Evolutionary conservation across 2,329 filamentous ascomycete genomes (phyloP).

Genomic region (Beauveria caledonica): DNA sequence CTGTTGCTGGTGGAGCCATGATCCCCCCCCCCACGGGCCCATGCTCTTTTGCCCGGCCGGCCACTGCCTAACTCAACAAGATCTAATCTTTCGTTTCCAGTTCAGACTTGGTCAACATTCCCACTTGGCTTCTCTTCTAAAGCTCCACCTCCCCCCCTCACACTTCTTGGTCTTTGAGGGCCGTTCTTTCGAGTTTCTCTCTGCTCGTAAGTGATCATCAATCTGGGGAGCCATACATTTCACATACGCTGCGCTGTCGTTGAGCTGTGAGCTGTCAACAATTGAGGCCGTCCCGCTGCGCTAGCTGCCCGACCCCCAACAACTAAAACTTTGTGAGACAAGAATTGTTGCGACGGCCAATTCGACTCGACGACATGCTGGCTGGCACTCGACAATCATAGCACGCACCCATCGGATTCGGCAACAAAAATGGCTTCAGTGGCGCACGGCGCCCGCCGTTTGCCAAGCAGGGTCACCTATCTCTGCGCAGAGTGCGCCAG

Average conservation of each 20-base stretch:
- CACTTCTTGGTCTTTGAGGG: background rate
- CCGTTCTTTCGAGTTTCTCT: background rate
- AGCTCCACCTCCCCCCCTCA: conserved; percentile 7
- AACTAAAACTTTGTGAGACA: conserved; percentile 4
- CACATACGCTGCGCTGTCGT: background rate
- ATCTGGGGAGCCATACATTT: background rate
- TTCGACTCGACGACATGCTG: background rate
- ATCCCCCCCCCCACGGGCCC: background rate
- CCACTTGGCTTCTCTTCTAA: background rate
- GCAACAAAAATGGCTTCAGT: conserved; percentile 16
- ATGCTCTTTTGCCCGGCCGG: conserved; percentile 1
- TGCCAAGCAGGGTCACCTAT: conserved; percentile 15
- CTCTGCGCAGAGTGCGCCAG: conserved; percentile 13
- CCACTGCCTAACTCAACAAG: conserved; percentile 10
- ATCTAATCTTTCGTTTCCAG: conserved; percentile 9
- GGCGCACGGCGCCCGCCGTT: conserved; percentile 15
- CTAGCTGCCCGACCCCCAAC: background rate
- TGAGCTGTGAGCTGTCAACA: conserved; percentile 3
- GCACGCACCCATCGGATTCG: background rate
- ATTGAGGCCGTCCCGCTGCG: background rate
- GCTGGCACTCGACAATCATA: background rate
- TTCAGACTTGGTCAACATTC: background rate
- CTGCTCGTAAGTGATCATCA: background rate
- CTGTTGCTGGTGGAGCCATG: background rate
- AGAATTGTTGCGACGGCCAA: background rate